Evolutionary conservation across 192 early-diverging fungal species (phyloP), one percentile per base, ranked within the genome.

Genomic region (Coemansia sp.): DNA sequence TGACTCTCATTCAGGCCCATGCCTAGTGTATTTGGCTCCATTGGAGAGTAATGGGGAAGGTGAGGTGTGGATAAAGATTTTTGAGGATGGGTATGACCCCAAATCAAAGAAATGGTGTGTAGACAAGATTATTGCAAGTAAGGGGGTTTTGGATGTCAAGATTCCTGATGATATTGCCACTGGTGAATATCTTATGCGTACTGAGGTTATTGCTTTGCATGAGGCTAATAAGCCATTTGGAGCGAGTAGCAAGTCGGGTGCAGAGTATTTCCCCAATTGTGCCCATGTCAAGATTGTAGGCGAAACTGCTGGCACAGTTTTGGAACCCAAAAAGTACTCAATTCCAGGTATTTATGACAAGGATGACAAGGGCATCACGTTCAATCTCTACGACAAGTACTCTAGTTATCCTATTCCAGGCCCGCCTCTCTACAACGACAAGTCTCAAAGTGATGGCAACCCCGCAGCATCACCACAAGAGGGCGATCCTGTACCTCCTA

Each of bases 181-280:
- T 28, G 74, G 74, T 3, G 34, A 76, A 11, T 76, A 76, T 34
- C 42, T 76, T 18, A 23, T 76, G 13, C 63, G 64, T 1, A 52
- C 61, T 9, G 74, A 76, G 36, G 16, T 76, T 20, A 57, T 70
- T 52, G 65, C 74, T 10, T 26, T 76, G 6, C 74, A 76, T n/a
- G 33, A 50, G n/a, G 68, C 61, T 5, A 12, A 31, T 5, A 31
- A 20, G 0, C 9, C 18, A 12, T 61, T 23, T 67, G 43, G 59
- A 20, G 18, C 18, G 26, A 57, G 60, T 21, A 39, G 53, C 6
- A 10, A 48, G 28, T 52, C 39, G 31, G 63, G 58, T 43, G 68
- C 74, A 34, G 68, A 76, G 59, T 66, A 47, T 9, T 76, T 66
- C 43, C 59, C 69, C 1, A 67, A 71, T 53, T 76, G 74, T 20